Percentiles rank a stretch among this genome's conserved stretches.
Conservation (phyloP, 768 basidiomycete genomes). For the Lactarius pseudohatsudake region DNA sequence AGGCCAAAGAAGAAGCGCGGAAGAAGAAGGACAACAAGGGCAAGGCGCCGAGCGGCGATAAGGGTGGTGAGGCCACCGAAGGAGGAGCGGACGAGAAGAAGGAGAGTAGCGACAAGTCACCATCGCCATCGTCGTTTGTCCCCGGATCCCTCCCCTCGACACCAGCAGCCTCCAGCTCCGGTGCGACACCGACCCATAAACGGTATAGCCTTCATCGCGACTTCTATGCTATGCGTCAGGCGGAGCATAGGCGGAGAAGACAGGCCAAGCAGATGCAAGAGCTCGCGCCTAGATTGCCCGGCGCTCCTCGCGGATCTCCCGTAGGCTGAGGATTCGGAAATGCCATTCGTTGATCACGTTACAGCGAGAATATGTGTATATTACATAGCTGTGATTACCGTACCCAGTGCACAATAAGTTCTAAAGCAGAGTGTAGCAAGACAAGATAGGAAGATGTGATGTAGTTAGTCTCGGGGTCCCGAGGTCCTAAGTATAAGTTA, state of each 20-base stretch:
- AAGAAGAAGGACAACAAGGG: constrained; percentile 56
- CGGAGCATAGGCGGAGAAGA: constrained; percentile 68
- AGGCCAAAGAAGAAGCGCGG: constrained; percentile 63
- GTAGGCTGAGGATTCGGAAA: neutral
- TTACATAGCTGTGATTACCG: neutral
- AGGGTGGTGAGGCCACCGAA: constrained; percentile 30
- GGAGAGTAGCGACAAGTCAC: constrained; percentile 36
- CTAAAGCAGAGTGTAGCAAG: neutral
- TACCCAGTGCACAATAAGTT: neutral
- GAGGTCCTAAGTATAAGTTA: neutral
- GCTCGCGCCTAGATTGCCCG: constrained; percentile 69
- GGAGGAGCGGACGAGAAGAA: constrained; percentile 41
- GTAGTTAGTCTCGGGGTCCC: neutral
- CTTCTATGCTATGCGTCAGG: constrained; percentile 75
- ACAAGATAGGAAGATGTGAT: neutral
- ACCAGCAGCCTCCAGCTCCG: constrained; percentile 20
- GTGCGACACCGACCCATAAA: constrained; percentile 55
- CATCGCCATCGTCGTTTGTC: constrained; percentile 37
- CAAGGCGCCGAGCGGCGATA: constrained; percentile 34
- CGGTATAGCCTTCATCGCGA: constrained; percentile 81
- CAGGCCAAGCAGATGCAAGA: constrained; percentile 67
- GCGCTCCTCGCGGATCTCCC: constrained; percentile 37
- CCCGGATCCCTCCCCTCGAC: constrained; percentile 33
- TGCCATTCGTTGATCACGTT: neutral
- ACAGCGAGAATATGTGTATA: neutral